These are phyloP conservation scores for Setaria italica DNA, from an alignment of 202 grass and related monocot genomes.

Conservation along the genomic window DNA sequence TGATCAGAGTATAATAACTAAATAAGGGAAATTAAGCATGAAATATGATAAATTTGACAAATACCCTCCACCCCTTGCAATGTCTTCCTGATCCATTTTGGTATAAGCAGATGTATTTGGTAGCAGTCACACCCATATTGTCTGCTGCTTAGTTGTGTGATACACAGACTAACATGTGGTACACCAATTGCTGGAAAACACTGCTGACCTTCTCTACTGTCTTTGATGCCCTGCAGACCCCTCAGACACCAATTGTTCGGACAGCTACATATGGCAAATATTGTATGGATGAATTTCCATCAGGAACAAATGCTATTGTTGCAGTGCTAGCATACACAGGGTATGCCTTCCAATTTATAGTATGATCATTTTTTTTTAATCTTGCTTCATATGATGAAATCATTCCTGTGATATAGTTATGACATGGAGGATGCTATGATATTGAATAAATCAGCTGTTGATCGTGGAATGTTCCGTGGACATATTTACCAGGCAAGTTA, in stretches of 20 bases:
- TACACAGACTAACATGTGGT: not conserved
- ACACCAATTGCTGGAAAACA: not conserved
- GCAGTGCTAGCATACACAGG: slow-evolving; percentile 91
- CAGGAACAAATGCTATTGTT: slow-evolving; percentile 93
- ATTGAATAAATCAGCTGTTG: slow-evolving; percentile 97
- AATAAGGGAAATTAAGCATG: slow-evolving; percentile 30
- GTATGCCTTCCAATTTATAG: slow-evolving; percentile 48
- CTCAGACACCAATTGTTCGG: slow-evolving; percentile 89
- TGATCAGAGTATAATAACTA: not conserved
- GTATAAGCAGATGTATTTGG: slow-evolving; percentile 8
- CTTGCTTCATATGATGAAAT: slow-evolving; percentile 29
- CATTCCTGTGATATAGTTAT: slow-evolving; percentile 66
- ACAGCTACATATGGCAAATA: slow-evolving; percentile 85
- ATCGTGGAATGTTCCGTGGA: slow-evolving; percentile 88
- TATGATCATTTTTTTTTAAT: slow-evolving; percentile 9
- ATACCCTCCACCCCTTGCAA: not conserved
- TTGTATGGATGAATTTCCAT: slow-evolving; percentile 90
- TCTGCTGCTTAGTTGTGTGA: not conserved
- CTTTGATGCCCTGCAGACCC: slow-evolving; percentile 70
- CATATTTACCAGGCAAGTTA: slow-evolving; percentile 86
- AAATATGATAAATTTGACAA: not conserved
- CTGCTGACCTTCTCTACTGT: slow-evolving; percentile 15
- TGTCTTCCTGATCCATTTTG: not conserved
- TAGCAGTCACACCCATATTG: slow-evolving; percentile 16
- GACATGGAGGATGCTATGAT: slow-evolving; percentile 99